These are phyloP conservation scores for Perkinsus olseni DNA, from an alignment of 169 alveolate species.

Conservation along the genomic window DNA sequence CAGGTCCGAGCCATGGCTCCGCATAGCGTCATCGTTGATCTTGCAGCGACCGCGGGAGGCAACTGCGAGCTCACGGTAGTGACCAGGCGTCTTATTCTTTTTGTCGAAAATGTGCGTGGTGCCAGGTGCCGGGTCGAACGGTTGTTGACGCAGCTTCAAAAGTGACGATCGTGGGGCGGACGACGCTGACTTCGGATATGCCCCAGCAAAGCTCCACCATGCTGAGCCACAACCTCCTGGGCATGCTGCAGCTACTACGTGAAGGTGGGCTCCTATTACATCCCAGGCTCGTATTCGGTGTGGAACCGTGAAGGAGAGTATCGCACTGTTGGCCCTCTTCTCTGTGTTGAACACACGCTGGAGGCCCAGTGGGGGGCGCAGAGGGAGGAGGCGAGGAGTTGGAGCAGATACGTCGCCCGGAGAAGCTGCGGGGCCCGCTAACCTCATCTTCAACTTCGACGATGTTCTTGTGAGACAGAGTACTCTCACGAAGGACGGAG, in stretches of 20 bases:
- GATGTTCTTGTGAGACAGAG: not conserved
- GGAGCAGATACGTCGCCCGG: not conserved
- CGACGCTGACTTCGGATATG: constrained; percentile 54
- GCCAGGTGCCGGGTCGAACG: not conserved
- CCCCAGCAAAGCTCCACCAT: constrained; percentile 42
- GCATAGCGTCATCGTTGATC: constrained; percentile 79
- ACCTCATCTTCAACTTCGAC: not conserved
- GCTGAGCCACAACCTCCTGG: constrained; percentile 22
- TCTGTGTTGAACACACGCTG: too few species aligned
- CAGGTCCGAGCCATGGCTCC: constrained; percentile 57
- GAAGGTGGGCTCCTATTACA: not conserved
- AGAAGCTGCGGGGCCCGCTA: not conserved
- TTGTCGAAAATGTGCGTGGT: too few species aligned
- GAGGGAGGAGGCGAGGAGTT: too few species aligned
- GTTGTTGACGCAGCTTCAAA: constrained; percentile 31
- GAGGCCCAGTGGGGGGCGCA: too few species aligned
- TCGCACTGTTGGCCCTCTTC: too few species aligned
- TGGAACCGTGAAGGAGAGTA: too few species aligned
- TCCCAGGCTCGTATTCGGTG: not conserved
- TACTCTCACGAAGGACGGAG: not conserved
- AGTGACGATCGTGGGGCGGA: constrained; percentile 52
- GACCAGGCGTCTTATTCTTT: constrained; percentile 48
- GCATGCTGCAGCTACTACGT: not conserved
- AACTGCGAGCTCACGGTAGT: constrained; percentile 59
- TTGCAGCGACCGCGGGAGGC: constrained; percentile 85